Conservation (phyloP, 352 stramenopile species). For the Phytophthora hybrid region DNA sequence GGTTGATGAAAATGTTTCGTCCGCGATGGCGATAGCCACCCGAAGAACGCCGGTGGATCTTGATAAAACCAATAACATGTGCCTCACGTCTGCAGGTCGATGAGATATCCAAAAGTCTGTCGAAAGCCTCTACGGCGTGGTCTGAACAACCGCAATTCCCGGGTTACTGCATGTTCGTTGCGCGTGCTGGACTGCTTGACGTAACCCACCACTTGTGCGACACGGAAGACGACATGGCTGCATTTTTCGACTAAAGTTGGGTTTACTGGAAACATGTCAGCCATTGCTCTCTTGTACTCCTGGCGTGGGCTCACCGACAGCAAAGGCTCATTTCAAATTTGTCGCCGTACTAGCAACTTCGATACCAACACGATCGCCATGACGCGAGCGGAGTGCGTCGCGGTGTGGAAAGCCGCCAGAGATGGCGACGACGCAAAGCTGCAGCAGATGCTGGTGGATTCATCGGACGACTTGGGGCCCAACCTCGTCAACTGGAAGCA, state of each 20-base stretch:
- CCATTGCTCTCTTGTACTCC: constrained; percentile 10
- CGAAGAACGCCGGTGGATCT: too few relatives aligned
- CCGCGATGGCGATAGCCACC: too few relatives aligned
- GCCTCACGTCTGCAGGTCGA: too few relatives aligned
- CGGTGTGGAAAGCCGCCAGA: constrained; percentile 46
- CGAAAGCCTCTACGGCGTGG: too few relatives aligned
- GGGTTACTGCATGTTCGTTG: not conserved
- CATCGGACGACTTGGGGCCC: constrained; percentile 27
- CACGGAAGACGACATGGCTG: constrained; percentile 14
- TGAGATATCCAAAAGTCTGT: too few relatives aligned
- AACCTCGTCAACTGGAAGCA: constrained; percentile 52
- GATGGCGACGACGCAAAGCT: constrained; percentile 38
- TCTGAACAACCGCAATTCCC: not conserved
- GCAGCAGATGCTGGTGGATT: constrained; percentile 32
- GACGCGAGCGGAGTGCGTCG: constrained; percentile 43
- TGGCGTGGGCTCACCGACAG: not conserved
- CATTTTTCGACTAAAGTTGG: constrained; percentile 18
- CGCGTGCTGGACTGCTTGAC: too few relatives aligned
- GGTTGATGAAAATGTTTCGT: not conserved
- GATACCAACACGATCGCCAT: constrained; percentile 10
- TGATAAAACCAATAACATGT: too few relatives aligned
- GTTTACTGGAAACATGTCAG: constrained; percentile 28
- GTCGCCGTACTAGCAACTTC: constrained; percentile 3
- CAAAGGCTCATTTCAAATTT: constrained; percentile 26
- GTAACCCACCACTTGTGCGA: constrained; percentile 25